These are phyloP conservation scores for Kodamaea fungicola DNA, from an alignment of 1,139 yeast genomes.

Conservation along the genomic window DNA sequence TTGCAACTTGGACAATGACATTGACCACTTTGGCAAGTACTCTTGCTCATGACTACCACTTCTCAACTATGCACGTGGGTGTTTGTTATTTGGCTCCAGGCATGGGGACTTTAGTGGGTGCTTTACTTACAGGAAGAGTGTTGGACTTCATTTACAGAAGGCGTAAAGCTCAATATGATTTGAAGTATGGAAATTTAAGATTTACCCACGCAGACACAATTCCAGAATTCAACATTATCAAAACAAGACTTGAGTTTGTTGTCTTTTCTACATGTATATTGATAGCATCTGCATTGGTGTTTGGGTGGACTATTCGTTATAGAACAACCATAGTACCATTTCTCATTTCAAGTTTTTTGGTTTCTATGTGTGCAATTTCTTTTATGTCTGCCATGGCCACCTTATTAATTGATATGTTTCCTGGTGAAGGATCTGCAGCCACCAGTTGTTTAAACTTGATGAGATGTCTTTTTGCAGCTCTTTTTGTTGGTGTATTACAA, in stretches of 20 bases:
- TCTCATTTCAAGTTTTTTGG: conserved; percentile 50
- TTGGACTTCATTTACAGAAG: conserved; percentile 44
- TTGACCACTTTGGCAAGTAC: conserved; percentile 62
- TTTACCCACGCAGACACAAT: conserved; percentile 16
- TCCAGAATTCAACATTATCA: conserved; percentile 23
- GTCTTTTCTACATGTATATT: conserved; percentile 26
- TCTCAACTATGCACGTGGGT: conserved; percentile 55
- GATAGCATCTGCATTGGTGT: conserved; percentile 41
- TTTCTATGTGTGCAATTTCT: conserved; percentile 42
- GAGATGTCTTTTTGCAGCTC: conserved; percentile 23
- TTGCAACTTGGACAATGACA: conserved; percentile 66
- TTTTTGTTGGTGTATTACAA: conserved; percentile 20
- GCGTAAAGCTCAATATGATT: conserved; percentile 27
- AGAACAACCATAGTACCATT: conserved; percentile 52
- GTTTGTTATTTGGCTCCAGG: conserved; percentile 61
- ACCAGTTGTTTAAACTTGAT: conserved; percentile 29
- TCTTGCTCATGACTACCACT: conserved; percentile 45
- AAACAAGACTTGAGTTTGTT: conserved; percentile 26
- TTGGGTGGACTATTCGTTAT: conserved; percentile 68
- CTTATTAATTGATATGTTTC: conserved; percentile 28
- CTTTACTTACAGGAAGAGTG: conserved; percentile 44
- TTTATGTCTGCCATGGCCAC: conserved; percentile 25
- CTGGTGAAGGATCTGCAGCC: conserved; percentile 28
- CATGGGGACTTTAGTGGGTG: conserved; percentile 52
- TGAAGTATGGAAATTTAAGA: conserved; percentile 34